phyloP scores from a whole-genome alignment of 2,329 filamentous ascomycete genomes.

The Lachnellula occidentalis region DNA sequence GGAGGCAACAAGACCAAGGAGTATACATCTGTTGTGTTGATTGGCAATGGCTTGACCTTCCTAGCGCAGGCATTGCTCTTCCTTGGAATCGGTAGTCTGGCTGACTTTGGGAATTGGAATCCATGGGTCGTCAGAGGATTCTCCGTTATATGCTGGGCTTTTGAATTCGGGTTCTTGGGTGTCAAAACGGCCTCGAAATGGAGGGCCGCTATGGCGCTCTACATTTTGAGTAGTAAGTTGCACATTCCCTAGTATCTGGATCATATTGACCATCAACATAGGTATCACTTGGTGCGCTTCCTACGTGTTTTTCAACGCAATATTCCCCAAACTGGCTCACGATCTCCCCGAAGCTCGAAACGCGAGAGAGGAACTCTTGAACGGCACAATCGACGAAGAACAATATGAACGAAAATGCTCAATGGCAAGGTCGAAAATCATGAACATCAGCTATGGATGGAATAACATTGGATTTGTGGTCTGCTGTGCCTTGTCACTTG shows the following conservation, averaged over 20 bases:
- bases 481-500: slow-evolving; percentile 26
- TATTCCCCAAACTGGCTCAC: slow-evolving; percentile 29
- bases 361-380: slow-evolving; percentile 20
- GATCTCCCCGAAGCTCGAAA: slow-evolving; percentile 26
- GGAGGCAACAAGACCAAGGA: slow-evolving; percentile 24
- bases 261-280: slow-evolving; percentile 4
- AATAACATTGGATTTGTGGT: slow-evolving; percentile 29
- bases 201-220: slow-evolving; percentile 29
- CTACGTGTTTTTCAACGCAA: slow-evolving; percentile 31
- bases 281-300: slow-evolving; percentile 30
- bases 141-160: slow-evolving; percentile 26
- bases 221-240: slow-evolving; percentile 28
- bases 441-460: slow-evolving; percentile 30
- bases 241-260: not conserved
- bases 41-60: slow-evolving; percentile 27
- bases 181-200: slow-evolving; percentile 24
- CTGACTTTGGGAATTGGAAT: slow-evolving; percentile 30
- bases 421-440: slow-evolving; percentile 28
- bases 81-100: slow-evolving; percentile 26
- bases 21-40: slow-evolving; percentile 28
- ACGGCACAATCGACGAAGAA: slow-evolving; percentile 21
- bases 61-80: slow-evolving; percentile 26
- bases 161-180: slow-evolving; percentile 30
- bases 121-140: slow-evolving; percentile 29
- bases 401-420: slow-evolving; percentile 25